Base-by-base conservation (phyloP, 1,284 basidiomycete genomes). In the Fomitopsis palustris region DNA sequence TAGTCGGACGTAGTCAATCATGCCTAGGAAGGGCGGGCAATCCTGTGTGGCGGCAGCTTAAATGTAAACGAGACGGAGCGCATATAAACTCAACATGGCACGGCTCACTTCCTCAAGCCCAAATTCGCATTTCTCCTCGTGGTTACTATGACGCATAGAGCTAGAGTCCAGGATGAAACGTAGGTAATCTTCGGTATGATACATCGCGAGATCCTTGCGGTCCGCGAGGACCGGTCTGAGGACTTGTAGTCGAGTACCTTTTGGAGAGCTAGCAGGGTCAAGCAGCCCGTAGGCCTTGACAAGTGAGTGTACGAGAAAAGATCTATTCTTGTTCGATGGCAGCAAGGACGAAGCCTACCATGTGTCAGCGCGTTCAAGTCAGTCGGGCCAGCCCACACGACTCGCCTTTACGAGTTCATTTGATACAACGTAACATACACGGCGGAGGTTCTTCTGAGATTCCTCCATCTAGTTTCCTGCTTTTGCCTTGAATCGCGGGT, bases 301-400 rank as follows among this genome's bases (percentile, higher is more conserved):
- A 12, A 96, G 79, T 1, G 85, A 83, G 68, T 97, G 93, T 1
- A 96, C 92, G 5, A 93, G 70, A 0, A 84, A 70, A 0, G 94
- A 95, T n/a, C 95, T 82, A 16, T 88, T 87, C 55, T 72, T 77
- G 70, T 97, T 96, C 1, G 92, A 92, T 0, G 95, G 95, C 0
- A 96, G 81, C 4, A 83, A 76, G 21, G 88, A 90, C 1, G 86
- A 90, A 58, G 78, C 76, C 86, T 84, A 64, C 29, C 12, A 3
- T 29, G 12, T 8, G 12, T 35, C 6, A 54, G 31, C 33, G 12
- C 60, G 54, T 19, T 10, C n/a, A n/a, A n/a, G 23, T 52, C 19
- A 17, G 10, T 52, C 16, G 9, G 27, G 19, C 57, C 55, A 12
- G 68, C 21, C n/a, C n/a, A 12, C 43, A 35, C 1, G 39, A 29